These are phyloP conservation scores for Mycena chlorophos DNA, from an alignment of 768 basidiomycete genomes.

Conservation along the genomic window DNA sequence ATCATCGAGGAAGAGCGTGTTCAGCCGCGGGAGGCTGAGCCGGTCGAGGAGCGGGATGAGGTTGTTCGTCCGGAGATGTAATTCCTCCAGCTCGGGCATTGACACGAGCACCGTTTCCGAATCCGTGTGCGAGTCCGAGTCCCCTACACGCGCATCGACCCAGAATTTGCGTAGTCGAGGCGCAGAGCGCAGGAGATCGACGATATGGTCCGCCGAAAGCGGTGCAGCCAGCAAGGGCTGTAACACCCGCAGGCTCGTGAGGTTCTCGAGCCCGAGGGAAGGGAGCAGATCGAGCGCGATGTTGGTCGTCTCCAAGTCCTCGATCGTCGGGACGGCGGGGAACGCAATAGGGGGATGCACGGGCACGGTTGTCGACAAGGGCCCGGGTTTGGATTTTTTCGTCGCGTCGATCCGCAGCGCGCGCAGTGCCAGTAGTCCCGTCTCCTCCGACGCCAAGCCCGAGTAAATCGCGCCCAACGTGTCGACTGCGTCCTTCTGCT, in stretches of 20 bases:
- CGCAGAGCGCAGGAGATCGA: slow-evolving; percentile 21
- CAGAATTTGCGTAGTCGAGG: slow-evolving; percentile 21
- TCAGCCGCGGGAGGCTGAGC: slow-evolving; percentile 34
- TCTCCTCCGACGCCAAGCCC: background rate
- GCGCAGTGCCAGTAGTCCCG: slow-evolving; percentile 12
- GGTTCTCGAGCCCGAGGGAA: slow-evolving; percentile 17
- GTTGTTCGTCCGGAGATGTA: slow-evolving; percentile 37
- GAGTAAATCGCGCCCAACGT: slow-evolving; percentile 25
- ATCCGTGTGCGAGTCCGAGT: background rate
- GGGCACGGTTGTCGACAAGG: too few species aligned
- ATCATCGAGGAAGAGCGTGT: slow-evolving; percentile 33
- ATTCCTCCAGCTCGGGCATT: slow-evolving; percentile 24
- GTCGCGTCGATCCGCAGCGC: slow-evolving; percentile 8
- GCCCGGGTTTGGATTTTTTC: slow-evolving; percentile 6
- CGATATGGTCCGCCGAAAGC: slow-evolving; percentile 21
- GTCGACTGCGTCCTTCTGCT: slow-evolving; percentile 22
- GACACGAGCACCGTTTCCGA: slow-evolving; percentile 12
- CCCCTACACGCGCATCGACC: slow-evolving; percentile 27
- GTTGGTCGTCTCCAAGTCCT: slow-evolving; percentile 25
- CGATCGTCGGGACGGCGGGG: slow-evolving; percentile 8
- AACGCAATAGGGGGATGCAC: too few species aligned
- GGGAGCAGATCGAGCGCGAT: slow-evolving; percentile 25
- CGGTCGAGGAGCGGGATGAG: slow-evolving; percentile 31
- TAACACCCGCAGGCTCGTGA: slow-evolving; percentile 24
- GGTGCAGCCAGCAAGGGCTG: slow-evolving; percentile 29